Conservation (phyloP, 495 filamentous ascomycete genomes). For the Darksidea phi region DNA sequence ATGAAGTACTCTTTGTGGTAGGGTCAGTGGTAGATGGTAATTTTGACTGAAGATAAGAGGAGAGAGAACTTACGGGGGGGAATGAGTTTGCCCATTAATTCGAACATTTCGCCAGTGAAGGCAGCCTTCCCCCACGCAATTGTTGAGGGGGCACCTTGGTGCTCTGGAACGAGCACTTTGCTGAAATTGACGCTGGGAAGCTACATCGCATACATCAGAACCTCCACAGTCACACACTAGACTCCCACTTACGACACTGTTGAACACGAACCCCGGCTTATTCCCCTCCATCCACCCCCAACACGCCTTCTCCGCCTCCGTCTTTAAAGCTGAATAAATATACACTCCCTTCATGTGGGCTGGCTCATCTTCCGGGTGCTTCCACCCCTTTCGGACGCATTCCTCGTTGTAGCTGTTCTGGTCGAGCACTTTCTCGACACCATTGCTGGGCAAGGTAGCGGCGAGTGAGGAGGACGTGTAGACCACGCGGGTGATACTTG, state of each 20-base stretch:
- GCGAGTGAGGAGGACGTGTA: constrained; percentile 30
- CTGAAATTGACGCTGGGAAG: constrained; percentile 47
- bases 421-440: constrained; percentile 4
- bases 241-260: constrained; percentile 40
- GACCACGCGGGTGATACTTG: constrained; percentile 30
- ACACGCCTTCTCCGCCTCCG: constrained; percentile 51
- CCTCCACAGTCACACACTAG: background rate
- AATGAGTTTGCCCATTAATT: background rate
- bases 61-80: constrained; percentile 11
- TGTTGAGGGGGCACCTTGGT: constrained; percentile 22
- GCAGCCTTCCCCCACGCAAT: constrained; percentile 15
- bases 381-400: constrained; percentile 11
- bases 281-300: constrained; percentile 56
- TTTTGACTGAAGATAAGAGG: background rate
- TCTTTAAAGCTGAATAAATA: constrained; percentile 58
- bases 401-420: constrained; percentile 22
- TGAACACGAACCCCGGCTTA: constrained; percentile 51
- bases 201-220: constrained; percentile 2
- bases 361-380: constrained; percentile 12
- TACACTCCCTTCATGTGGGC: constrained; percentile 17
- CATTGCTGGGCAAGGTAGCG: background rate
- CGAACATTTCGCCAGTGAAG: constrained; percentile 19
- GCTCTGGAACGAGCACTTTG: constrained; percentile 21
- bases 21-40: background rate
- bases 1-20: constrained; percentile 24